Base-by-base conservation (phyloP, 306 rosid species). In the Lathyrus oleraceus region DNA sequence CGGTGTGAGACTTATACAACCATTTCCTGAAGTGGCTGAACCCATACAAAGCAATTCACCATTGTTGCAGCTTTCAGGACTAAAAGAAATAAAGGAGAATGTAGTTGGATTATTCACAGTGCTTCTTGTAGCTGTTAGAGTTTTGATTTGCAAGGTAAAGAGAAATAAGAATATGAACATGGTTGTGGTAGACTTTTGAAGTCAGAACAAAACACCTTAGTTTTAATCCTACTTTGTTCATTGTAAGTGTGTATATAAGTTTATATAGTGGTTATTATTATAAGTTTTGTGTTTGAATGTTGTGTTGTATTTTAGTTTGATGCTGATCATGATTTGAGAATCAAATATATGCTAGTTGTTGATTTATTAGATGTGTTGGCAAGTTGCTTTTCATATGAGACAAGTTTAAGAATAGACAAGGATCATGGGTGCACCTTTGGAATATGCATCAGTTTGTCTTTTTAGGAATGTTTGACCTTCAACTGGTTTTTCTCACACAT, bases 31-130 rank as follows among this genome's bases (percentile, higher is more conserved):
- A 21, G 75, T 82, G 39, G 76, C 86, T 11, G 89, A 81, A 0
- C 87, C 89, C 92, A 81, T 87, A 63, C 89, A 87, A 19, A 87
- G 49, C 3, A 87, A 43, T 28, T 73, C 81, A 10, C 83, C 80
- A 43, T 61, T 74, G 19, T 15, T 82, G 68, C 92, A 87, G 51
- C 86, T 85, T 30, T 78, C 83, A 15, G 82, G 66, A 30, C 62
- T 71, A 79, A 87, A 85, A 5, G 87, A 44, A 16, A 82, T 17
- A 57, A 87, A 85, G 28, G 83, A 76, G 76, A 87, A 87, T 35
- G 70, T 76, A 9, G 60, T 59, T 9, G 79, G 58, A 38, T 30
- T 47, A 5, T 35, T 20, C 9, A 16, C 23, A 67, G 83, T 62
- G 81, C 25, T 68, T 58, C 44, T 15, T 59, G 63, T 44, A 64